Percentiles rank a stretch among this genome's conserved stretches.
Evolutionary conservation across 192 early-diverging fungal genomes (phyloP).

Genomic region (Phlyctochytrium arcticum): DNA sequence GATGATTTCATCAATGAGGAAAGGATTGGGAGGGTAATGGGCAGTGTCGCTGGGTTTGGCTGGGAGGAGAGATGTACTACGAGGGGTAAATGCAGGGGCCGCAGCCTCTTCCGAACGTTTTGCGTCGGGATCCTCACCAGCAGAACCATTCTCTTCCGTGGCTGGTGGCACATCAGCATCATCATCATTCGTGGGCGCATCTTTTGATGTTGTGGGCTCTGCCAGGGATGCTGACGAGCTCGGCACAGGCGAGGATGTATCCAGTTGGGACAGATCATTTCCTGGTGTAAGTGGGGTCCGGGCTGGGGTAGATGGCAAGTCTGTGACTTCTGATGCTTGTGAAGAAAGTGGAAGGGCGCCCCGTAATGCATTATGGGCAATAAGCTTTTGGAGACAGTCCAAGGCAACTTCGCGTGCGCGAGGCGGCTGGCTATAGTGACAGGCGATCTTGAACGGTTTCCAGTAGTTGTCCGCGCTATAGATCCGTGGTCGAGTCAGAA

Average conservation of each 20-base stretch:
- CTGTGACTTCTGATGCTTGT: background rate
- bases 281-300: slow-evolving; percentile 13
- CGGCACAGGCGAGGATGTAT: slow-evolving; percentile 24
- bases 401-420: slow-evolving; percentile 45
- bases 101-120: background rate
- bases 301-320: background rate
- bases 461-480: slow-evolving; percentile 52
- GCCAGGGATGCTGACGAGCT: too few species aligned
- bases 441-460: slow-evolving; percentile 41
- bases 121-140: background rate
- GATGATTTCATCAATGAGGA: slow-evolving; percentile 60
- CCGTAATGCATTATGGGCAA: slow-evolving; percentile 45
- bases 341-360: slow-evolving; percentile 21
- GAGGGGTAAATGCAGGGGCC: background rate
- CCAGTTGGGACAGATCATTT: slow-evolving; percentile 23
- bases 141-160: background rate
- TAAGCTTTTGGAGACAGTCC: slow-evolving; percentile 51
- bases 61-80: slow-evolving; percentile 15
- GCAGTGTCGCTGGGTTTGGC: background rate
- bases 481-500: too few species aligned
- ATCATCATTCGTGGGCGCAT: too few species aligned
- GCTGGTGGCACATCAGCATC: slow-evolving; percentile 9
- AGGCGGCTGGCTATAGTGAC: slow-evolving; percentile 22
- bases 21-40: slow-evolving; percentile 22
- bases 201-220: too few species aligned